phyloP scores from a whole-genome alignment of 495 filamentous ascomycete species.

The Tetracladium marchalianum region DNA sequence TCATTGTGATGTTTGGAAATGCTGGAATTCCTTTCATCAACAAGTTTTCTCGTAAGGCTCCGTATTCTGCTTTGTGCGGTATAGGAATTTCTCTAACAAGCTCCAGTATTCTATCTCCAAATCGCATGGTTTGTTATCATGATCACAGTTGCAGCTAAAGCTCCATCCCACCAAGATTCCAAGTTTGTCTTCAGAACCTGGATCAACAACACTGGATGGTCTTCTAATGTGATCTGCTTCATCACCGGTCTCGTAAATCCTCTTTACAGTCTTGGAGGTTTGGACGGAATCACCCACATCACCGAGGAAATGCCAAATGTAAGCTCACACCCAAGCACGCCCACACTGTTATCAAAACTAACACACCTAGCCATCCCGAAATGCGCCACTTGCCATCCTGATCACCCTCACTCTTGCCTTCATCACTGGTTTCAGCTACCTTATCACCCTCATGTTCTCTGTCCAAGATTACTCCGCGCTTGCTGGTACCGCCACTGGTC shows the following conservation, averaged over 20 bases:
- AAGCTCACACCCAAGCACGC: constrained; percentile 14
- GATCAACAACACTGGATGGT: constrained; percentile 54
- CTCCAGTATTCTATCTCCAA: constrained; percentile 36
- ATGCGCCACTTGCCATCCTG: constrained; percentile 7
- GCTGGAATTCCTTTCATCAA: constrained; percentile 10
- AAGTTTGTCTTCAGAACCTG: constrained; percentile 53
- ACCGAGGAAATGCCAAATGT: constrained; percentile 50
- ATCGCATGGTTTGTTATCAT: constrained; percentile 45
- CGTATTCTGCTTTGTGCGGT: constrained; percentile 34
- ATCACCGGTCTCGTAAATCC: constrained; percentile 54
- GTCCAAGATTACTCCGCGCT: constrained; percentile 40
- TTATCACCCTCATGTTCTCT: constrained; percentile 50
- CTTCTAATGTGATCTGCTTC: constrained; percentile 48
- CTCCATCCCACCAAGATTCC: constrained; percentile 41
- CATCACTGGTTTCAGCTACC: constrained; percentile 44
- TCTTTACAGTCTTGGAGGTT: constrained; percentile 51
- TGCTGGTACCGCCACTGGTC: constrained; percentile 36
- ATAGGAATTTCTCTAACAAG: constrained; percentile 25
- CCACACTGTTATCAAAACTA: background rate
- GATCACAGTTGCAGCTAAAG: constrained; percentile 43
- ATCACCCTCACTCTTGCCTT: constrained; percentile 44
- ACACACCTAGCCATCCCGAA: background rate
- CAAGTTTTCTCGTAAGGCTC: constrained; percentile 22
- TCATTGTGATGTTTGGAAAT: constrained; percentile 2
- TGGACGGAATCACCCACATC: constrained; percentile 53